These are phyloP conservation scores for Mycena pura DNA, from an alignment of 768 basidiomycete genomes.

Conservation along the genomic window DNA sequence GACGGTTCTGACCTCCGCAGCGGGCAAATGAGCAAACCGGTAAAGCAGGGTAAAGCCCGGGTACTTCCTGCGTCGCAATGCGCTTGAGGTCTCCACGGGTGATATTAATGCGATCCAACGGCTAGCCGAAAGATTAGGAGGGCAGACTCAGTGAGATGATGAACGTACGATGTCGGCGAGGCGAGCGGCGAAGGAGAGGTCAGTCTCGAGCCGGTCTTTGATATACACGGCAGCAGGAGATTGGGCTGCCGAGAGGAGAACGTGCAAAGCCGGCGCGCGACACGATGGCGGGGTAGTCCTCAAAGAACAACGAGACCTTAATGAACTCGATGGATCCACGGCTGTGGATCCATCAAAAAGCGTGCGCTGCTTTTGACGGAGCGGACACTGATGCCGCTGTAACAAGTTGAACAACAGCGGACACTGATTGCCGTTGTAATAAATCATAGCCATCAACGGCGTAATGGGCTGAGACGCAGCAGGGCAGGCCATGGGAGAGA, in stretches of 20 bases:
- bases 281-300: not conserved
- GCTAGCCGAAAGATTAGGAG: not conserved
- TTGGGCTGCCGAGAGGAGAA: not conserved
- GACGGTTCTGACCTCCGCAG: not conserved
- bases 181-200: not conserved
- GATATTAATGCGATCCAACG: not conserved
- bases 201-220: not conserved
- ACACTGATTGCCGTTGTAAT: too few relatives aligned
- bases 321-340: not conserved
- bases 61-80: not conserved
- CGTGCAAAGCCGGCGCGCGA: conserved; percentile 1
- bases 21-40: not conserved
- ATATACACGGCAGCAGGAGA: not conserved
- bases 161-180: not conserved
- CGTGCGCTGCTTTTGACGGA: too few relatives aligned
- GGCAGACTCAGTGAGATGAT: not conserved
- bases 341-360: too few relatives aligned
- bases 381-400: too few relatives aligned
- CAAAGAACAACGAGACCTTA: not conserved
- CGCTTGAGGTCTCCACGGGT: not conserved
- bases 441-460: too few relatives aligned
- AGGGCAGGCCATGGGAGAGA: too few relatives aligned
- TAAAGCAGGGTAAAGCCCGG: not conserved
- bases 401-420: too few relatives aligned
- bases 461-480: too few relatives aligned